Conservation (phyloP, 2,329 filamentous ascomycete genomes). For the Beauveria australis region DNA sequence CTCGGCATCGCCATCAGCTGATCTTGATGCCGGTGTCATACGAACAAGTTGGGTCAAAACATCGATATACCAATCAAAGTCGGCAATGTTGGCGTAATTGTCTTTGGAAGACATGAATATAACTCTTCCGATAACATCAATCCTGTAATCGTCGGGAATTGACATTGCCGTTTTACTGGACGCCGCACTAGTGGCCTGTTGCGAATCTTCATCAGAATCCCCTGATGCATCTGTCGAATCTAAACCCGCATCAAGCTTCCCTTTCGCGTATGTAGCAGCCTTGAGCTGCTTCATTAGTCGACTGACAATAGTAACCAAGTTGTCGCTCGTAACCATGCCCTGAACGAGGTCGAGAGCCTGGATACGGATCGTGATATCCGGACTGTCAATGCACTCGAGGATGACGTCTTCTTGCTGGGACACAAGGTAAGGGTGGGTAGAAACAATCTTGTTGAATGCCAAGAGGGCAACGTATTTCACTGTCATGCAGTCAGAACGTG, state of each 20-base stretch:
- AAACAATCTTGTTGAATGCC: constrained; percentile 90
- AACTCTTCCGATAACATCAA: constrained; percentile 74
- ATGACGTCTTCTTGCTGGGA: constrained; percentile 94
- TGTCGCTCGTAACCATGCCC: constrained; percentile 87
- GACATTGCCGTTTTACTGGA: constrained; percentile 40
- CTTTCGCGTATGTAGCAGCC: constrained; percentile 46
- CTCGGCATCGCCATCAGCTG: constrained; percentile 29
- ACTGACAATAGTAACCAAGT: constrained; percentile 74
- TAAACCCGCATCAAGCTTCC: constrained; percentile 31
- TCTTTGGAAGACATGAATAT: constrained; percentile 83
- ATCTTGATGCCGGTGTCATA: constrained; percentile 48
- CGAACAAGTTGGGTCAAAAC: constrained; percentile 78
- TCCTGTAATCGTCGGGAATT: constrained; percentile 77
- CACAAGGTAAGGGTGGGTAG: constrained; percentile 80
- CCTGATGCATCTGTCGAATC: constrained; percentile 36
- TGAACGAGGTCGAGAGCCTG: constrained; percentile 86
- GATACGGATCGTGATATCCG: constrained; percentile 91
- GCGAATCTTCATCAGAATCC: constrained; percentile 44
- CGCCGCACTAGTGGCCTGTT: constrained; percentile 31
- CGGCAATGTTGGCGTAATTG: constrained; percentile 75
- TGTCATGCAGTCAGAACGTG: constrained; percentile 26
- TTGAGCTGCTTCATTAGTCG: constrained; percentile 82
- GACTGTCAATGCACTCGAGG: constrained; percentile 88
- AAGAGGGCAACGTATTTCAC: constrained; percentile 96
- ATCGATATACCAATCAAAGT: constrained; percentile 98